phyloP scores from a whole-genome alignment of 1,139 yeast genomes.

The Lodderomyces pseudojiufengensis region DNA sequence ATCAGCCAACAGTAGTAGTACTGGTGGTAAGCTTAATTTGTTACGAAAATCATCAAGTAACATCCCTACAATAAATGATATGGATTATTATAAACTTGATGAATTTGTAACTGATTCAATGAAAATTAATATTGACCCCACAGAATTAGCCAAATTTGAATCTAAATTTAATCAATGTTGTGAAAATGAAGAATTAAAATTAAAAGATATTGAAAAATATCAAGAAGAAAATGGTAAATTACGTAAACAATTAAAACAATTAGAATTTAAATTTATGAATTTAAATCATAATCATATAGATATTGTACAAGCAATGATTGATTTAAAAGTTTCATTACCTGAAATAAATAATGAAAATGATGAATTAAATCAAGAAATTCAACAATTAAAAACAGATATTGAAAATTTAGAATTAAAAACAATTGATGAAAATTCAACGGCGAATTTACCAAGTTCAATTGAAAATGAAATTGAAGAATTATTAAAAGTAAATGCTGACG shows the following conservation, averaged over 20 bases:
- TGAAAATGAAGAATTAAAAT: conserved; percentile 61
- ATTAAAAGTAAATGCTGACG: conserved; percentile 48
- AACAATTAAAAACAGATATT: conserved; percentile 51
- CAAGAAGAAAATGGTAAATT: conserved; percentile 67
- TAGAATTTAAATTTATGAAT: conserved; percentile 66
- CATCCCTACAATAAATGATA: conserved; percentile 6
- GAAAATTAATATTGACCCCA: conserved; percentile 66
- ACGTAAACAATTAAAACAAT: conserved; percentile 66
- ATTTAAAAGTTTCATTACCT: conserved; percentile 38
- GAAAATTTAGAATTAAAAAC: conserved; percentile 46
- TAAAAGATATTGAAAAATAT: conserved; percentile 64
- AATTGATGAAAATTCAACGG: conserved; percentile 14
- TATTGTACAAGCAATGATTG: conserved; percentile 41
- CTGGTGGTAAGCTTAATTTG: not conserved
- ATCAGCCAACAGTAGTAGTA: not conserved
- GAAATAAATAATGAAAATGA: conserved; percentile 72
- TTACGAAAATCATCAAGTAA: conserved; percentile 4
- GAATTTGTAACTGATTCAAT: conserved; percentile 79
- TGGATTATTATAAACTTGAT: conserved; percentile 54
- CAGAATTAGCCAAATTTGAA: conserved; percentile 63
- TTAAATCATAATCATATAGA: conserved; percentile 72
- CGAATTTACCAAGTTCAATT: conserved; percentile 30
- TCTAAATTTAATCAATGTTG: conserved; percentile 75
- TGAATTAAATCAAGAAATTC: conserved; percentile 63
- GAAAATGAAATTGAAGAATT: conserved; percentile 49